These are phyloP conservation scores for Penicillium sp. DNA, from an alignment of 2,329 filamentous ascomycete species.

Conservation along the genomic window DNA sequence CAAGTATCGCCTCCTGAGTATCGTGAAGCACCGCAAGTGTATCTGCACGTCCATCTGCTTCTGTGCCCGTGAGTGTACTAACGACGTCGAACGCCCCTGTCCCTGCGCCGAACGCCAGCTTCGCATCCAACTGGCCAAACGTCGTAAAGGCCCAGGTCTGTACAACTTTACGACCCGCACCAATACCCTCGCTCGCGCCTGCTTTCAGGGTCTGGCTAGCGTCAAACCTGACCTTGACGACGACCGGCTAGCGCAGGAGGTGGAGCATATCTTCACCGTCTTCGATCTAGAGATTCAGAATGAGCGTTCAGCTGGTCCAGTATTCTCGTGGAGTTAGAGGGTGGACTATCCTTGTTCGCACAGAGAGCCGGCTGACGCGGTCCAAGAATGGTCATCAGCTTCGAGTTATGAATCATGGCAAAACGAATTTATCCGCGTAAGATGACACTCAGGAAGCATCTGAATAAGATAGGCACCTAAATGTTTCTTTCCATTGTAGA, in stretches of 20 bases:
- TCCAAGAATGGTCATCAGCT: too few species aligned
- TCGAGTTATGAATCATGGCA: too few species aligned
- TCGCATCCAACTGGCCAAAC: constrained; percentile 29
- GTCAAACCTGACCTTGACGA: constrained; percentile 23
- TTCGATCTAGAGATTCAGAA: constrained; percentile 33
- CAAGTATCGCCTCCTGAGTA: constrained; percentile 23
- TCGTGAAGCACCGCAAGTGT: constrained; percentile 35
- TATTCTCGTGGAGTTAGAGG: too few species aligned
- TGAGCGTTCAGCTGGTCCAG: too few species aligned
- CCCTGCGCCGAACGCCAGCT: constrained; percentile 38
- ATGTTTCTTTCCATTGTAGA: too few species aligned
- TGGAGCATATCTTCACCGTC: constrained; percentile 25
- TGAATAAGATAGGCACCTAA: too few species aligned
- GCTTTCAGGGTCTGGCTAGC: constrained; percentile 32
- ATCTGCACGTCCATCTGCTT: constrained; percentile 35
- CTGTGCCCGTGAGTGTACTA: constrained; percentile 36
- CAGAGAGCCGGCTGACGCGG: too few species aligned
- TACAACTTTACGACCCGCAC: constrained; percentile 25
- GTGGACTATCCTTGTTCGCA: too few species aligned
- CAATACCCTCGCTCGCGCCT: constrained; percentile 28
- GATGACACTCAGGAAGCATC: too few species aligned
- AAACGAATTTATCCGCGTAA: too few species aligned
- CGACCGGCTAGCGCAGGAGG: constrained; percentile 23
- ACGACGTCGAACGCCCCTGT: constrained; percentile 29
- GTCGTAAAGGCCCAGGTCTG: constrained; percentile 13